These are phyloP conservation scores for Metschnikowia drakensbergensis DNA, from an alignment of 805 yeast species.

Conservation along the genomic window DNA sequence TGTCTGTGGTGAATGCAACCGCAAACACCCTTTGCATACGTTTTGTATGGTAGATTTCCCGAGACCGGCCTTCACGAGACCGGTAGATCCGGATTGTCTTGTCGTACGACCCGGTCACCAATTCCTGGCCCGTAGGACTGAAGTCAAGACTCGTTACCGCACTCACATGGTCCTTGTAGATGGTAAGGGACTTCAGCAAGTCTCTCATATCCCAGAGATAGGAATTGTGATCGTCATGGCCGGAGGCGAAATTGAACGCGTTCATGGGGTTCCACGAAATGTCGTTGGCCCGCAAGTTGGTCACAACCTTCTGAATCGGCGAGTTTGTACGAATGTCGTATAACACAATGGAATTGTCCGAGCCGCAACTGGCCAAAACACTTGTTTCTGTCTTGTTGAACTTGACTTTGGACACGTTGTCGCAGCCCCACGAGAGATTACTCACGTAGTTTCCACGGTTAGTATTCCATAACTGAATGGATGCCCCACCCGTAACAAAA, in stretches of 20 bases:
- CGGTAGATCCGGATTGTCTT: constrained; percentile 82
- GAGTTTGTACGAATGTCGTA: constrained; percentile 89
- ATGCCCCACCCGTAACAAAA: constrained; percentile 91
- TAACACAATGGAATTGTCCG: constrained; percentile 85
- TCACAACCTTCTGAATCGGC: constrained; percentile 87
- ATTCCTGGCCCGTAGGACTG: constrained; percentile 94
- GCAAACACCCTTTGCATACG: constrained; percentile 95
- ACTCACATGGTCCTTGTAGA: constrained; percentile 91
- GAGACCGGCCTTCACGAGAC: constrained; percentile 78
- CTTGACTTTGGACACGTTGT: constrained; percentile 74
- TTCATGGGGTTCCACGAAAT: constrained; percentile 98
- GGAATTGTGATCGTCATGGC: constrained; percentile 90
- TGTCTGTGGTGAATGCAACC: constrained; percentile 82
- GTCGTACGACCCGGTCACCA: constrained; percentile 94
- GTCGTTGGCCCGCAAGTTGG: constrained; percentile 77
- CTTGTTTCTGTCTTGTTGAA: constrained; percentile 91
- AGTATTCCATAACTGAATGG: constrained; percentile 89
- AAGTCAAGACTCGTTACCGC: constrained; percentile 94
- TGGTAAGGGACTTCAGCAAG: constrained; percentile 72
- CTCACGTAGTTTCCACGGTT: constrained; percentile 72
- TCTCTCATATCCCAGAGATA: constrained; percentile 97
- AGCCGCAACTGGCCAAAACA: constrained; percentile 75
- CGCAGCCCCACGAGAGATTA: constrained; percentile 94
- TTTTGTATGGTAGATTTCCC: constrained; percentile 94
- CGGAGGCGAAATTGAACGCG: constrained; percentile 89